Percentiles rank a stretch among this genome's conserved stretches.
phyloP scores from a whole-genome alignment of 169 alveolate genomes.

The Plasmodium inui region DNA sequence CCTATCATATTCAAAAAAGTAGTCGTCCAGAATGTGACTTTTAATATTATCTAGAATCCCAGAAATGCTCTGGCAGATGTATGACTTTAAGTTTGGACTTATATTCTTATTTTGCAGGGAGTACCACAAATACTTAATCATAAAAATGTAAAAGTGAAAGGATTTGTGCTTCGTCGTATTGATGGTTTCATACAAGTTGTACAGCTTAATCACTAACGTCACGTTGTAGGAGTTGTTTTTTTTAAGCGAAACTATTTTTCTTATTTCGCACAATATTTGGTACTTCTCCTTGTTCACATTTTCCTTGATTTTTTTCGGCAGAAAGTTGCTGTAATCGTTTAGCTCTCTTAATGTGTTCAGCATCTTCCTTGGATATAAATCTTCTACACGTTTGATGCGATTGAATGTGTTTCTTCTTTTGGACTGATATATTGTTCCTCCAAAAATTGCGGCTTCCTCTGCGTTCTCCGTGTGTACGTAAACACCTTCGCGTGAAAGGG shows the following conservation, averaged over 20 bases:
- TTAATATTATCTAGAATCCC: slow-evolving; percentile 43
- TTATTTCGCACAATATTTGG: slow-evolving; percentile 43
- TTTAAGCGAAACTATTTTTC: slow-evolving; percentile 18
- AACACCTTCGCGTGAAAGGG: background rate
- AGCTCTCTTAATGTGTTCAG: slow-evolving; percentile 51
- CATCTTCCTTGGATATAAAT: background rate
- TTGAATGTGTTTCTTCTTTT: background rate
- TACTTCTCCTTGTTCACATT: slow-evolving; percentile 68
- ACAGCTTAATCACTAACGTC: slow-evolving; percentile 47
- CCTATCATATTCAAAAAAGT: slow-evolving; percentile 61
- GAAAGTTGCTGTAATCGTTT: slow-evolving; percentile 53
- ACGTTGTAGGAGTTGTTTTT: slow-evolving; percentile 51
- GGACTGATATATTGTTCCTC: background rate
- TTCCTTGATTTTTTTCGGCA: slow-evolving; percentile 51
- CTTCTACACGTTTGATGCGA: background rate
- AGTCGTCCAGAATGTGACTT: slow-evolving; percentile 48
- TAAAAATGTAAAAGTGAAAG: slow-evolving; percentile 61
- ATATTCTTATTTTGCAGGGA: slow-evolving; percentile 41
- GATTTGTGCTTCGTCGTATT: slow-evolving; percentile 54
- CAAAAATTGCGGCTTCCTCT: background rate
- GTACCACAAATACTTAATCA: slow-evolving; percentile 64
- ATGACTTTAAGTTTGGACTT: slow-evolving; percentile 54
- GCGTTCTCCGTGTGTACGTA: background rate
- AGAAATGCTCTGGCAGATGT: slow-evolving; percentile 54
- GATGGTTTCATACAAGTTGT: slow-evolving; percentile 38